Evolutionary conservation across 768 basidiomycete genomes (phyloP), one percentile per base, ranked within the genome.

Genomic region (Filobasidium wieringae): DNA sequence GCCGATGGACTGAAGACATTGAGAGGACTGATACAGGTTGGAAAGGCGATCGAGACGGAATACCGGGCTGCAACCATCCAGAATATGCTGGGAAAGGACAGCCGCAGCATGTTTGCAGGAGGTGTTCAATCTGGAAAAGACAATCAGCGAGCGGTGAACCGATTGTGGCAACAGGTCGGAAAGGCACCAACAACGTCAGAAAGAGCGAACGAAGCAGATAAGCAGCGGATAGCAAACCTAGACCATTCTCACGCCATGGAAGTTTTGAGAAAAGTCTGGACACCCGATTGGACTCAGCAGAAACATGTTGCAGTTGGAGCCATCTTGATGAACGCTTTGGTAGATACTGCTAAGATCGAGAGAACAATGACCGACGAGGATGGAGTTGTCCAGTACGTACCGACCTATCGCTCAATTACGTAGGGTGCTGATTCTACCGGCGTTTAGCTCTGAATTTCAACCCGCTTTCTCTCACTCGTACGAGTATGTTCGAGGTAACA

Each of bases 391-490:
- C 63, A 86, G 83, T 88, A 66, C 64, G 87, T 70, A 77, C 9
- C 11, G n/a, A 17, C 4, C 27, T n/a, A 31, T 4, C 8, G 4
- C 17, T 27, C 12, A 11, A 22, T 26, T 4, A 2, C 31, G 34
- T 19, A 43, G 39, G 12, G 52, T 33, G 41, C 54, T 65, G 53
- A 64, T 41, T n/a, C 37, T 36, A 26, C 29, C 17, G 14, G n/a
- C n/a, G n/a, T 54, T 4, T 62, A 87, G 85, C 36, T 76, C 79
- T 30, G 90, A 95, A 71, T 76, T 77, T 19, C 92, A 96, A 64
- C 87, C 87, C 0, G 93, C 92, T 1, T 91, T 97, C 75, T 83
- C 82, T 54, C 91, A 95, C 67, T 79, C 82, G 1, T 95, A 95
- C 69, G 92, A 96, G 72, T 93, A 91, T 69, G 71, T 84, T n/a